Evolutionary conservation across 192 early-diverging fungal species (phyloP), one percentile per base, ranked within the genome.

Genomic region (Coemansia sp.): DNA sequence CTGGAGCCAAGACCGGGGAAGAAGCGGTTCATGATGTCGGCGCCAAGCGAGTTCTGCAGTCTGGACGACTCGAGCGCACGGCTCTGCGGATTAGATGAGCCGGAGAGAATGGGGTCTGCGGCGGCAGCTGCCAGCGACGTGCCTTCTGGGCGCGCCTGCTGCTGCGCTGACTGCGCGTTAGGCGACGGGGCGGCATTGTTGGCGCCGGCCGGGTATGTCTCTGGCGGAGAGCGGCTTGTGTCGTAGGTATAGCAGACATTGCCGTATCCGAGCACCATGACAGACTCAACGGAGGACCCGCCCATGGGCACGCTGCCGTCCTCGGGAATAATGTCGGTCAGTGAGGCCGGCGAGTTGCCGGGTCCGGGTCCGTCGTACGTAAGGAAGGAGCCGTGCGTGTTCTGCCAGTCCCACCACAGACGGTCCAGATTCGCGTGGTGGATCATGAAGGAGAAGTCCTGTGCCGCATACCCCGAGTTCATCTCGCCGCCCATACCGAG

Each of bases 321-420:
- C 20, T 79, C 70, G 10, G 74, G 74, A 39, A 83, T 75, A 6
- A 41, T 14, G 54, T 78, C 76, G 10, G 63, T 62, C 19, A 84
- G 66, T 32, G 70, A 60, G 0, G 77, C 75, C 0, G 75, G 61
- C 22, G 70, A 65, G 42, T 69, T 69, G 7, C 64, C 50, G 16
- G 57, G 39, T 20, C 73, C 74, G 13, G 65, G 64, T 17, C 82
- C 77, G 45, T 84, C 82, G 49, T 79, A 76, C 65, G 69, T 75
- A 17, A 71, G 10, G 60, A 68, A 84, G 41, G 62, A 44, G 44
- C 64, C 57, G 56, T 81, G 70, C 1, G 42, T 56, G 72, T 75
- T 79, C 64, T 85, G 84, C 84, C 84, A 85, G 68, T 83, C 77
- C 69, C 70, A 72, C 84, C 84, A 85, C 75, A 85, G 70, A 16